Conservation (phyloP, 116 monocot species). For the Dioscorea cayenensis region DNA sequence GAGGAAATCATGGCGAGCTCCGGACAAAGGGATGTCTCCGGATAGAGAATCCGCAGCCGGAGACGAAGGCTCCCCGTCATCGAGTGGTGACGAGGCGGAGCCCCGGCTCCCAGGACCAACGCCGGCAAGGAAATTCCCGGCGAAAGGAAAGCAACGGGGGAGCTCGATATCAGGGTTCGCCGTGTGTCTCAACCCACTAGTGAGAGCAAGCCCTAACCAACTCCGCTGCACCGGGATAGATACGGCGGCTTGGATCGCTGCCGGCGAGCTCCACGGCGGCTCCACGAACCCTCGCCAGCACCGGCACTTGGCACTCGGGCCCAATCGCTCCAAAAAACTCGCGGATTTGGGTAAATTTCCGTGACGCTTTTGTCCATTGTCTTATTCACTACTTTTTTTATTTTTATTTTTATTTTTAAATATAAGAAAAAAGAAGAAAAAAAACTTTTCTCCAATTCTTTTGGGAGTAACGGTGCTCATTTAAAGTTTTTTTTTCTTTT, state of each 20-base stretch:
- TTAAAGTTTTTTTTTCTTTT: too few relatives aligned
- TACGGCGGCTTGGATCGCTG: background rate
- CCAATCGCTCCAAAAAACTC: slow-evolving; percentile 42
- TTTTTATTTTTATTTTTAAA: background rate
- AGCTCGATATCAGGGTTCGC: slow-evolving; percentile 23
- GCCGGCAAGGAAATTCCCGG: slow-evolving; percentile 10
- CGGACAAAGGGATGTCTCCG: slow-evolving; percentile 2
- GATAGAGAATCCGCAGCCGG: background rate
- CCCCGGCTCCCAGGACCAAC: slow-evolving; percentile 32
- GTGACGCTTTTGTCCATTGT: slow-evolving; percentile 21
- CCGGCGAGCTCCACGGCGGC: slow-evolving; percentile 7
- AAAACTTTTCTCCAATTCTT: too few relatives aligned
- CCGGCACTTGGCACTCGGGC: slow-evolving; percentile 10
- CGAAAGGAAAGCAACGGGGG: slow-evolving; percentile 9
- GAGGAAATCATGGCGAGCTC: background rate
- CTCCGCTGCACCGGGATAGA: slow-evolving; percentile 12
- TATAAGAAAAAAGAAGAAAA: too few relatives aligned
- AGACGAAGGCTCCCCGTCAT: background rate
- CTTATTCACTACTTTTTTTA: background rate
- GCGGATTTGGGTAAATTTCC: slow-evolving; percentile 38
- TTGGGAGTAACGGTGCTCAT: too few relatives aligned
- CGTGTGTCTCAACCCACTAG: slow-evolving; percentile 50
- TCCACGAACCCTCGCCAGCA: background rate
- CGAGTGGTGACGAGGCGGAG: background rate
- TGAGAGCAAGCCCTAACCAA: slow-evolving; percentile 25